A percentile compares a stretch with the other conserved stretches of the same genome.
Conservation (phyloP, 1,284 basidiomycete genomes). For the Ceratobasidium sp. region DNA sequence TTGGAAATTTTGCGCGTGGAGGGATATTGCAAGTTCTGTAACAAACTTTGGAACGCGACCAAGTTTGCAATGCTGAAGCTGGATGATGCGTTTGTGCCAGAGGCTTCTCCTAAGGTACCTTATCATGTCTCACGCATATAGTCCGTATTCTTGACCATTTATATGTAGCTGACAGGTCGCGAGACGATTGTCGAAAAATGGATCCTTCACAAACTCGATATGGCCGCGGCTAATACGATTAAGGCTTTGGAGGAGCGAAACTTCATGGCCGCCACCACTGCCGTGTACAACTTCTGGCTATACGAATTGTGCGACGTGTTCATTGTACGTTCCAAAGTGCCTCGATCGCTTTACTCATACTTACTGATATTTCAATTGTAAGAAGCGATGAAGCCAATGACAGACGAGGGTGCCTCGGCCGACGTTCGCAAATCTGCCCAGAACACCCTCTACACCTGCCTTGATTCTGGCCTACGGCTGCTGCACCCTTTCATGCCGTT, state of each 20-base stretch:
- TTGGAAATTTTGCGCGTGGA: constrained; percentile 97
- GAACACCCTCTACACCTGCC: constrained; percentile 94
- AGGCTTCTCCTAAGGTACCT: constrained; percentile 71
- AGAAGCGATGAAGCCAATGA: constrained; percentile 98
- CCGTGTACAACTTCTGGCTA: constrained; percentile 95
- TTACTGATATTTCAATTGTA: constrained; percentile 52
- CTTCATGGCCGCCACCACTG: constrained; percentile 91
- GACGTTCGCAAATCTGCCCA: constrained; percentile 83
- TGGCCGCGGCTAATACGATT: constrained; percentile 82
- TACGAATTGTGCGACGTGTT: constrained; percentile 99
- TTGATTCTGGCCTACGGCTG: constrained; percentile 89
- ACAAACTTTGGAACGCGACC: constrained; percentile 99
- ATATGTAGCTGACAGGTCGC: constrained; percentile 78
- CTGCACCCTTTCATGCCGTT: constrained; percentile 99
- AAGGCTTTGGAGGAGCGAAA: constrained; percentile 80
- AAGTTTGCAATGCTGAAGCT: constrained; percentile 98
- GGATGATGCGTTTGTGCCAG: constrained; percentile 82
- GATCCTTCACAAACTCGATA: constrained; percentile 95
- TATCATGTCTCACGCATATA: neutral
- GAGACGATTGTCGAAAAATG: constrained; percentile 95
- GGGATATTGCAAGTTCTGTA: constrained; percentile 99
- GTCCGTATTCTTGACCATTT: neutral
- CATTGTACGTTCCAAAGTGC: constrained; percentile 69
- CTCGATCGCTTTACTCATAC: neutral
- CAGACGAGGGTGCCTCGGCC: constrained; percentile 75